Base-by-base conservation (phyloP, 116 monocot species). In the Dioscorea cayenensis region DNA sequence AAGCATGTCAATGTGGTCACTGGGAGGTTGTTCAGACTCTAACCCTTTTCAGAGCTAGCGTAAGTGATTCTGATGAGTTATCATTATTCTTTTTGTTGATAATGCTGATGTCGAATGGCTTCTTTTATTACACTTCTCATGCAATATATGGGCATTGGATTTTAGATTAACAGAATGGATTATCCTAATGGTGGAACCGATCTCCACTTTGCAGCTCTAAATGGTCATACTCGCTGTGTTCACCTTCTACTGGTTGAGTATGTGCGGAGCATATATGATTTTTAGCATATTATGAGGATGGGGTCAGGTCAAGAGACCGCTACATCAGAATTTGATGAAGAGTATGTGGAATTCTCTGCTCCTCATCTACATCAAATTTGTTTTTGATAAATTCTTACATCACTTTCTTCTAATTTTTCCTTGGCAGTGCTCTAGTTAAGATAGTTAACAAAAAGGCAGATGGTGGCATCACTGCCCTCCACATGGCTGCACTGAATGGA, bases 1-100 rank as follows among this genome's bases (percentile, higher is more conserved):
- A 85, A 87, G 99, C 99, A 51, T 99, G 99, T 64, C 94, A 87
- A 67, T 91, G 84, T 79, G 99, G 99, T 76, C 94, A 89, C 66
- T 99, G 94, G 99, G 99, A 99, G 77, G 94, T 99, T 76, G 94
- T 91, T 64, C 99, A 91, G 72, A 91, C 78, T 79, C 80, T 94
- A 14, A 85, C 91, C 74, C 91, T 94, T 70, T 94, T 84, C 73
- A 91, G 81, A 77, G 91, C 94, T 36, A 91, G 89, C 74, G 99
- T 99, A 76, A 80, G 73, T 23, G 14, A 43, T 67, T 28, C n/a
- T 36, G 43, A 14, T 36, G 43, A 11, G 28, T 19, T 14, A 9
- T 49, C 28, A 9, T 66, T 62, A 7, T 65, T 11, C 12, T 62
- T 62, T 43, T 8, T 43, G 6, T 43, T 43, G 10, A 6, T 43